phyloP scores from a whole-genome alignment of 169 alveolate species.

The Babesia caballi region DNA sequence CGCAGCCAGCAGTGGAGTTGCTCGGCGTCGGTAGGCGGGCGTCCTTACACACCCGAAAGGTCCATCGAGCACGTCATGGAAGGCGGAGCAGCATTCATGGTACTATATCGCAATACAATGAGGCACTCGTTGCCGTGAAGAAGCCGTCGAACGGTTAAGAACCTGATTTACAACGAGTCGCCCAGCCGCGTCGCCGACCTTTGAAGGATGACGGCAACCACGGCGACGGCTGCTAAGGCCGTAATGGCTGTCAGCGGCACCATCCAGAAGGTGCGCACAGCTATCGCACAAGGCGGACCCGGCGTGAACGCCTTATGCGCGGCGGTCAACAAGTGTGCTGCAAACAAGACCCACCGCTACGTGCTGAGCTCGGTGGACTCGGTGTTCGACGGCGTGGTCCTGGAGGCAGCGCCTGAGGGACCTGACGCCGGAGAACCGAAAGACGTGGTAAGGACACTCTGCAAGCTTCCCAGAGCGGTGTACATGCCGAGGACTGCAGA shows the following conservation, averaged over 20 bases:
- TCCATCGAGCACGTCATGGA: too few relatives aligned
- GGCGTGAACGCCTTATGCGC: conserved; percentile 11
- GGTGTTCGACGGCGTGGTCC: conserved; percentile 18
- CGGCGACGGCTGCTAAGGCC: background rate
- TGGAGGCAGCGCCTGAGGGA: background rate
- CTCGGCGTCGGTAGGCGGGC: too few relatives aligned
- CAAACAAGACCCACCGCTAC: conserved; percentile 33
- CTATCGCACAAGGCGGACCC: background rate
- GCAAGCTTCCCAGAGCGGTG: conserved; percentile 53
- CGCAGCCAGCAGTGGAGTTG: too few relatives aligned
- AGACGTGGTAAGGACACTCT: background rate
- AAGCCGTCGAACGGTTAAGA: too few relatives aligned
- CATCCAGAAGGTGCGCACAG: conserved; percentile 1
- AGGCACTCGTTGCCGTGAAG: background rate
- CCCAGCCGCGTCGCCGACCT: too few relatives aligned
- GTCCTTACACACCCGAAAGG: too few relatives aligned
- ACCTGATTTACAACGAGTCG: too few relatives aligned
- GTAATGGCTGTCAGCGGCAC: conserved; percentile 6
- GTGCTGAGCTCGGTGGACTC: conserved; percentile 48
- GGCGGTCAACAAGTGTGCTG: background rate
- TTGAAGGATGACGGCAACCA: background rate
- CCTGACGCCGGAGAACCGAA: background rate
- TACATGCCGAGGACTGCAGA: conserved; percentile 30
- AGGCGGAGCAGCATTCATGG: too few relatives aligned
- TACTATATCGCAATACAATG: background rate